These are phyloP conservation scores for Lanmaoa pseudosensibilis DNA, from an alignment of 768 basidiomycete species.

Conservation along the genomic window DNA sequence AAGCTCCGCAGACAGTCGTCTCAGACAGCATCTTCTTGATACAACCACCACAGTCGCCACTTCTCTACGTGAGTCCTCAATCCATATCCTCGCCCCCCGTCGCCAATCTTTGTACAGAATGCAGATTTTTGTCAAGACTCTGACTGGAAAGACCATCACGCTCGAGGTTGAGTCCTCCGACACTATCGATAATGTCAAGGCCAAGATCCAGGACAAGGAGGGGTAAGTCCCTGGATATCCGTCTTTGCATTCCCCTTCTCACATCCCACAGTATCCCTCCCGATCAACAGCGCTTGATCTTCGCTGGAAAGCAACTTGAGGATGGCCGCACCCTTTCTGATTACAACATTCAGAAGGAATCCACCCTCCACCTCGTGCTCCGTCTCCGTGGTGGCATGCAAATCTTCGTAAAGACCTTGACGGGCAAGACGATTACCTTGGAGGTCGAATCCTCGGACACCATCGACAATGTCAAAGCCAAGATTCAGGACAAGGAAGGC, in stretches of 20 bases:
- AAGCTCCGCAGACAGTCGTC: neutral
- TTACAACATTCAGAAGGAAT: too few relatives aligned
- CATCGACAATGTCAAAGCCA: too few relatives aligned
- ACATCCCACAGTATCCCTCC: constrained; percentile 59
- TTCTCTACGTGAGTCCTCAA: constrained; percentile 1
- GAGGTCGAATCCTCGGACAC: too few relatives aligned
- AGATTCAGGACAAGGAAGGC: too few relatives aligned
- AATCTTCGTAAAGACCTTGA: too few relatives aligned
- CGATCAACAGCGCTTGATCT: constrained; percentile 94
- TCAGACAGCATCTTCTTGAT: neutral
- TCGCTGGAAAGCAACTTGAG: constrained; percentile 93
- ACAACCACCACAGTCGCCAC: constrained; percentile 4
- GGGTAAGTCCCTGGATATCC: constrained; percentile 25
- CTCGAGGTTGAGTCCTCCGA: too few relatives aligned
- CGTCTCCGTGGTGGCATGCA: too few relatives aligned
- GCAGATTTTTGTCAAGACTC: constrained; percentile 84
- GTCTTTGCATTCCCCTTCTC: neutral
- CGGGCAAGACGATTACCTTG: too few relatives aligned
- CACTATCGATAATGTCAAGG: too few relatives aligned
- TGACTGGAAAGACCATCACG: constrained; percentile 82
- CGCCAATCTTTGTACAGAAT: constrained; percentile 11
- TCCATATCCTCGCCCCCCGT: neutral
- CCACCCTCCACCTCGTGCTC: too few relatives aligned
- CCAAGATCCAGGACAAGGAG: too few relatives aligned
- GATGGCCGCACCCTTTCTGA: too few relatives aligned